These are phyloP conservation scores for Gamarada debralockiae DNA, from an alignment of 495 filamentous ascomycete species.

Conservation along the genomic window DNA sequence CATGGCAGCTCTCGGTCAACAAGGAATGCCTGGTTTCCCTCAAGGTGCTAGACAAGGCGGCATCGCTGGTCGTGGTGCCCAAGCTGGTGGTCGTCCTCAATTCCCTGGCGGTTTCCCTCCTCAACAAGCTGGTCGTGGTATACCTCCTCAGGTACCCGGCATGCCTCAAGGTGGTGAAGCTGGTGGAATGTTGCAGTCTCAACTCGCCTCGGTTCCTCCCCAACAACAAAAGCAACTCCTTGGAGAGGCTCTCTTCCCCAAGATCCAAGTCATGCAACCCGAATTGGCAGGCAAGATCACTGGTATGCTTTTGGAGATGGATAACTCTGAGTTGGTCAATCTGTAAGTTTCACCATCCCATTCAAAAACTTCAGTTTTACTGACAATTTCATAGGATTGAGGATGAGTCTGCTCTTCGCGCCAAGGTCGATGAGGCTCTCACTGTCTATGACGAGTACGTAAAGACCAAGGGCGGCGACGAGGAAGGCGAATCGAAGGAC, in stretches of 20 bases:
- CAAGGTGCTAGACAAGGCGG: conserved; percentile 42
- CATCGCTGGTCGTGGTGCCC: conserved; percentile 31
- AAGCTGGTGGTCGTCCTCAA: conserved; percentile 41
- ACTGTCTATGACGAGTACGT: conserved; percentile 98
- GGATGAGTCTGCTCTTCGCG: conserved; percentile 81
- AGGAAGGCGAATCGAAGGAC: conserved; percentile 35
- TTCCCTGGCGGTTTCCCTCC: conserved; percentile 36
- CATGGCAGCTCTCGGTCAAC: conserved; percentile 55
- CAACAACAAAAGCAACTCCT: conserved; percentile 95
- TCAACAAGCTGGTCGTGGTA: conserved; percentile 29
- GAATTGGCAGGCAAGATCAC: conserved; percentile 98
- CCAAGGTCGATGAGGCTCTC: conserved; percentile 96
- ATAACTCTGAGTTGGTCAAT: conserved; percentile 85
- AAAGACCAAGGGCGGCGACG: conserved; percentile 57
- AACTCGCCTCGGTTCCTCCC: conserved; percentile 36
- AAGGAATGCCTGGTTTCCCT: conserved; percentile 62
- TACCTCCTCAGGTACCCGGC: conserved; percentile 33
- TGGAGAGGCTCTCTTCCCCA: conserved; percentile 95
- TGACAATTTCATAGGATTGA: conserved; percentile 59
- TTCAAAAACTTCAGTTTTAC: conserved; percentile 4
- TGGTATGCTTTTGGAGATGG: conserved; percentile 99
- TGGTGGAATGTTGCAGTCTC: conserved; percentile 41
- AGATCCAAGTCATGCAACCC: conserved; percentile 90
- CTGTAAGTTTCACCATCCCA: conserved; percentile 69
- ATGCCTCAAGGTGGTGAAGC: conserved; percentile 25